Conservation (phyloP, 208 protist genomes). For the Leishmania lainsoni region DNA sequence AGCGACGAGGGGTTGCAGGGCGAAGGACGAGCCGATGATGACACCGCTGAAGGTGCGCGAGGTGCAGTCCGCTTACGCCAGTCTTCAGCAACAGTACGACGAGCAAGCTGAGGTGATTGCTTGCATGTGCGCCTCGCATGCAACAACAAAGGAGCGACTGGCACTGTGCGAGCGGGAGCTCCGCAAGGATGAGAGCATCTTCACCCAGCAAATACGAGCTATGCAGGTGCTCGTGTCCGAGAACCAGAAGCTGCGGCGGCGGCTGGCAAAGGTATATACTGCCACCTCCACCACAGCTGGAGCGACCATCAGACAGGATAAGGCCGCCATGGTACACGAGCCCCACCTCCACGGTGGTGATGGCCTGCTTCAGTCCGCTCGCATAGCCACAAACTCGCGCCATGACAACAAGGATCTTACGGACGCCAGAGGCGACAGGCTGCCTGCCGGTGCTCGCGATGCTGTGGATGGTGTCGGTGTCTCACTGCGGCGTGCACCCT, state of each 20-base stretch:
- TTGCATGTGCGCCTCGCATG: conserved; percentile 17
- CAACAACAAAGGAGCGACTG: conserved; percentile 42
- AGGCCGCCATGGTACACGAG: neutral
- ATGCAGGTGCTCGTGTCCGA: conserved; percentile 56
- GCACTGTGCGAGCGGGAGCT: conserved; percentile 68
- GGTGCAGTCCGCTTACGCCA: conserved; percentile 13
- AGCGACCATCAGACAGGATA: neutral
- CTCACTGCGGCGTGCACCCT: neutral
- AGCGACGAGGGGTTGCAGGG: neutral
- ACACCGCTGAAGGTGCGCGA: neutral
- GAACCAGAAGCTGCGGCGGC: conserved; percentile 46
- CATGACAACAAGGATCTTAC: neutral
- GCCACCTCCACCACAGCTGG: neutral
- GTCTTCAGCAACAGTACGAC: conserved; percentile 33
- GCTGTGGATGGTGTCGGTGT: neutral
- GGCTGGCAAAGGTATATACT: conserved; percentile 8
- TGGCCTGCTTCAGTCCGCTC: neutral
- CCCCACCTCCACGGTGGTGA: neutral
- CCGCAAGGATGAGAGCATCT: conserved; percentile 72
- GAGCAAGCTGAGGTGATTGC: conserved; percentile 23
- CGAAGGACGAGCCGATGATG: neutral
- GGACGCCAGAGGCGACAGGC: neutral
- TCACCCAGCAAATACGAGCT: conserved; percentile 64
- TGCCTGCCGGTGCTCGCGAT: conserved; percentile 6
- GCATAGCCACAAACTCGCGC: neutral